Evolutionary conservation across 2,329 filamentous ascomycete genomes (phyloP).

Genomic region (Harringtonia aguacate): DNA sequence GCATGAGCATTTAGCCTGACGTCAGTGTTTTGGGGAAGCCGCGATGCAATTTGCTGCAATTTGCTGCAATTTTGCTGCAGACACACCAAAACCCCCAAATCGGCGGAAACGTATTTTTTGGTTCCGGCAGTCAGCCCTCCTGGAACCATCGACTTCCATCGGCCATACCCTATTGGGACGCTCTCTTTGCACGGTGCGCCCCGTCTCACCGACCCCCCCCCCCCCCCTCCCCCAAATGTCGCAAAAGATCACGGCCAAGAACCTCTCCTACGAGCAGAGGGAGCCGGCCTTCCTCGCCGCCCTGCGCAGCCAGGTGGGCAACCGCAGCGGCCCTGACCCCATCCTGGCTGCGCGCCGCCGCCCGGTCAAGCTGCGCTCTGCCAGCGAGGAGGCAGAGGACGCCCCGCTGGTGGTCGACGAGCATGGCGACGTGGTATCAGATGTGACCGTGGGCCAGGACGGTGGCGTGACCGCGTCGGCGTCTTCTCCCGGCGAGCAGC

Average conservation of each 20-base stretch:
- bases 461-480: slow-evolving; percentile 24
- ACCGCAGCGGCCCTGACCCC: slow-evolving; percentile 39
- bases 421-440: slow-evolving; percentile 48
- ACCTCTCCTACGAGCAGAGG: slow-evolving; percentile 53
- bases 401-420: slow-evolving; percentile 67
- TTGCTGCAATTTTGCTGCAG: too few species aligned
- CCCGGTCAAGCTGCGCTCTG: slow-evolving; percentile 42
- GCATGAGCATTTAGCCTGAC: too few species aligned
- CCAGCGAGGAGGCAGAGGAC: slow-evolving; percentile 64
- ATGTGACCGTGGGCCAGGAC: slow-evolving; percentile 26
- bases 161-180: too few species aligned
- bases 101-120: too few species aligned
- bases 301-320: slow-evolving; percentile 41
- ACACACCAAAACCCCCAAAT: too few species aligned
- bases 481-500: neutral
- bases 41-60: too few species aligned
- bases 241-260: slow-evolving; percentile 56
- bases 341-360: slow-evolving; percentile 38
- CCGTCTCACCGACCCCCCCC: too few species aligned
- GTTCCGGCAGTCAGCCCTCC: too few species aligned
- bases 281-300: slow-evolving; percentile 51
- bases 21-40: too few species aligned
- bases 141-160: too few species aligned
- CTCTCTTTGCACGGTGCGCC: too few species aligned
- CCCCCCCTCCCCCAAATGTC: too few species aligned